Evolutionary conservation across 805 yeast genomes (phyloP).

Genomic region (Metschnikowia arizonensis): DNA sequence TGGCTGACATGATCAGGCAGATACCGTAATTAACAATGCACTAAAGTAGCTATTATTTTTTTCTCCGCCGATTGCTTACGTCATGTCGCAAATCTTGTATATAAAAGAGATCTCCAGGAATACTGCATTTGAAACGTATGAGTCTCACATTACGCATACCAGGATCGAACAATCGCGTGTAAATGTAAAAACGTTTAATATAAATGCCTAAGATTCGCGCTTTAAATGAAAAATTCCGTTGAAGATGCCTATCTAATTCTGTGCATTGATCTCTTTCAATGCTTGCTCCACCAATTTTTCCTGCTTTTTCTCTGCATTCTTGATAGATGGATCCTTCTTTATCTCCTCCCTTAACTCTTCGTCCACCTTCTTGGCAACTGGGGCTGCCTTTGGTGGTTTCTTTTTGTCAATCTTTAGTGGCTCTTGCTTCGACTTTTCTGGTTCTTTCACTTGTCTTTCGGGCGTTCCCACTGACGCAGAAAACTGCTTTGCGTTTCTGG

Average conservation of each 20-base stretch:
- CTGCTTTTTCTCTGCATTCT: constrained; percentile 25
- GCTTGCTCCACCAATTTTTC: constrained; percentile 25
- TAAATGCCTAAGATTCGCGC: neutral
- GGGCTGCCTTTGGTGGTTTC: constrained; percentile 38
- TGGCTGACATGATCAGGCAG: constrained; percentile 2
- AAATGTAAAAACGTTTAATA: neutral
- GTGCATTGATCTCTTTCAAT: constrained; percentile 13
- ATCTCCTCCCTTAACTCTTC: constrained; percentile 34
- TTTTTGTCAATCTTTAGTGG: constrained; percentile 24
- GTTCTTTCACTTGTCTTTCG: constrained; percentile 3
- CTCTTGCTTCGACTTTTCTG: constrained; percentile 7
- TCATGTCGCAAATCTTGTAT: constrained; percentile 13
- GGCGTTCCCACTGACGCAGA: constrained; percentile 16
- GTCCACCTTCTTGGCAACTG: constrained; percentile 36
- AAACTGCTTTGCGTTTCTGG: constrained; percentile 13
- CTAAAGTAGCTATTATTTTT: constrained; percentile 4
- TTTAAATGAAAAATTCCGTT: no score
- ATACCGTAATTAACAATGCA: neutral
- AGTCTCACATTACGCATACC: constrained; percentile 1
- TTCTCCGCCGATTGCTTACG: constrained; percentile 12
- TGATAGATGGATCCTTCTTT: constrained; percentile 32
- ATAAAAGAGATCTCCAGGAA: neutral
- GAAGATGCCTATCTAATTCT: neutral
- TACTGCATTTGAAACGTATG: neutral
- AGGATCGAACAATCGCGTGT: neutral